phyloP scores from a whole-genome alignment of 2,329 filamentous ascomycete genomes.

The Penicillium sp. region DNA sequence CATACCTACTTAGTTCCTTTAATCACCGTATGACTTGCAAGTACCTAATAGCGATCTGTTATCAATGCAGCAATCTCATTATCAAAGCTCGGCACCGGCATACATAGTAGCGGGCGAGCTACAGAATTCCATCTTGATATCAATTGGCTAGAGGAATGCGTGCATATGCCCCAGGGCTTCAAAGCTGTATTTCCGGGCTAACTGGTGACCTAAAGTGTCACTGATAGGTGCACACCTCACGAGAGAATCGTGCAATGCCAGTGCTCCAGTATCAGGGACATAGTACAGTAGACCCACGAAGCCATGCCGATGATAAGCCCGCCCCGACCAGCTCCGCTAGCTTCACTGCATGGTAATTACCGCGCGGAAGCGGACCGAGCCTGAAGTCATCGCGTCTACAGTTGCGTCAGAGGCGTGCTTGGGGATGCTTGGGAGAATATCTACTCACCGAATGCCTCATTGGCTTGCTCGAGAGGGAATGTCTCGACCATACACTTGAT shows the following conservation, averaged over 20 bases:
- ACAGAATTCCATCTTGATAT: no score
- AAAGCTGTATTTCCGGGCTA: no score
- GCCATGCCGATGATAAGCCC: neutral
- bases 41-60: no score
- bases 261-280: neutral
- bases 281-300: neutral
- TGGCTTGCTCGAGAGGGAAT: slow-evolving; percentile 51
- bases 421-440: no score
- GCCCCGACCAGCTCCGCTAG: slow-evolving; percentile 4
- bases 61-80: no score
- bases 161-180: no score
- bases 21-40: no score
- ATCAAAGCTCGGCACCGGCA: no score
- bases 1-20: no score
- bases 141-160: no score
- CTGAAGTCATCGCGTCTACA: slow-evolving; percentile 18
- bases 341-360: slow-evolving; percentile 51
- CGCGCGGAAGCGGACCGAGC: slow-evolving; percentile 54
- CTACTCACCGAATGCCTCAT: slow-evolving; percentile 47
- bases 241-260: neutral
- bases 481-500: slow-evolving; percentile 58
- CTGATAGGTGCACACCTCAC: neutral
- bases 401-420: slow-evolving; percentile 31
- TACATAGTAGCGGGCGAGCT: no score
- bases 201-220: no score